phyloP scores from a whole-genome alignment of 1,284 basidiomycete genomes.

The Ustilago loliicola region DNA sequence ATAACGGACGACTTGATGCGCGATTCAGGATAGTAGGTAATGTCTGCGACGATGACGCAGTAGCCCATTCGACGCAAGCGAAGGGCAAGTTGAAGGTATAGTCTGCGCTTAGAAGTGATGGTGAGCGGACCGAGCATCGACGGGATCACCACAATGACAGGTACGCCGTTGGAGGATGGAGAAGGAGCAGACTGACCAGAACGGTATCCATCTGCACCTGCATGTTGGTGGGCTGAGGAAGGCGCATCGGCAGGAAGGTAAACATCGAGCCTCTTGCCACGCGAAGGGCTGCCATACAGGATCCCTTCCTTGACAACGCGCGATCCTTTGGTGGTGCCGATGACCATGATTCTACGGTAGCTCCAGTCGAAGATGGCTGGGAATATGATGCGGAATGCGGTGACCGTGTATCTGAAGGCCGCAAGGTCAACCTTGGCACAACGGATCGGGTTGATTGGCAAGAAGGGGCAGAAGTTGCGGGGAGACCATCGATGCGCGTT shows the following conservation, averaged over 20 bases:
- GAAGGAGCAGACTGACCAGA: not conserved
- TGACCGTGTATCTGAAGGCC: slow-evolving; percentile 56
- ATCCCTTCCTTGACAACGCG: slow-evolving; percentile 66
- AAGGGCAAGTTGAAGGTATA: slow-evolving; percentile 70
- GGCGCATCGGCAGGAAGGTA: slow-evolving; percentile 58
- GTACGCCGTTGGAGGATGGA: slow-evolving; percentile 48
- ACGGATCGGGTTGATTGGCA: slow-evolving; percentile 65
- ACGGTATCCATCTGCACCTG: not conserved
- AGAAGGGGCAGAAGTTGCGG: slow-evolving; percentile 52
- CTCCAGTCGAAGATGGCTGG: slow-evolving; percentile 66
- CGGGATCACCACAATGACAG: slow-evolving; percentile 70
- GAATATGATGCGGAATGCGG: slow-evolving; percentile 54
- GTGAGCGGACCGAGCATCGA: slow-evolving; percentile 63
- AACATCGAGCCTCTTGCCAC: slow-evolving; percentile 61
- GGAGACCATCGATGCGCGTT: slow-evolving; percentile 30
- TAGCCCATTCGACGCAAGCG: slow-evolving; percentile 69
- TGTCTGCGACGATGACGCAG: slow-evolving; percentile 71
- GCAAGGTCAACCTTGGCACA: slow-evolving; percentile 66
- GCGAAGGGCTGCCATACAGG: slow-evolving; percentile 58
- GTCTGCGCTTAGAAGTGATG: slow-evolving; percentile 45
- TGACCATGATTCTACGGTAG: slow-evolving; percentile 65
- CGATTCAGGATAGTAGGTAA: slow-evolving; percentile 69
- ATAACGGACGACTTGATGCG: slow-evolving; percentile 66
- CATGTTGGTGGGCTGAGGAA: not conserved
- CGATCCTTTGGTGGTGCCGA: slow-evolving; percentile 63